These are phyloP conservation scores for Fraxinus cuspidata DNA, from an alignment of 257 asterid species.

Conservation along the genomic window DNA sequence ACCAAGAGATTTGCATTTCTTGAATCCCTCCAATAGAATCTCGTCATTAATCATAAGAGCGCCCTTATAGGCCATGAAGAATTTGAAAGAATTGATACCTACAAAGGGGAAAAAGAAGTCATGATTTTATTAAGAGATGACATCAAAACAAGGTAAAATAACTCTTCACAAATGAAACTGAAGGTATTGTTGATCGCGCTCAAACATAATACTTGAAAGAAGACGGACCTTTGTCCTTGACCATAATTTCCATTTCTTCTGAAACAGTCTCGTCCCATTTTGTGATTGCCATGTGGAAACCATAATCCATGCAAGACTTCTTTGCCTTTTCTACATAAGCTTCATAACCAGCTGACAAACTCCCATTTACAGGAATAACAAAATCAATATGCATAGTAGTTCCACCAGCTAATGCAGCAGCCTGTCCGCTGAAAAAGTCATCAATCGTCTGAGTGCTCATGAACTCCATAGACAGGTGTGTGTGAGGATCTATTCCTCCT, in stretches of 20 bases:
- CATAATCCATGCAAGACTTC: constrained; percentile 94
- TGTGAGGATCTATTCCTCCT: constrained; percentile 99
- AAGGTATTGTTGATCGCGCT: neutral
- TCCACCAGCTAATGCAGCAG: constrained; percentile 99
- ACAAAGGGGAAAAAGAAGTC: constrained; percentile 22
- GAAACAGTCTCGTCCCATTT: constrained; percentile 92
- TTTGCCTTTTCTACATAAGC: constrained; percentile 74
- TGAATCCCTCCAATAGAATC: constrained; percentile 83
- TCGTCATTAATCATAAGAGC: constrained; percentile 88
- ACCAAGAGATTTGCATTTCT: constrained; percentile 94
- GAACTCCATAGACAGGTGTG: constrained; percentile 96
- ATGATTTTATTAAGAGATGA: constrained; percentile 14
- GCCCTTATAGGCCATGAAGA: constrained; percentile 94
- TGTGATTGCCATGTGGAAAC: constrained; percentile 97
- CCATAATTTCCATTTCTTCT: constrained; percentile 91
- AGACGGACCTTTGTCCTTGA: constrained; percentile 70
- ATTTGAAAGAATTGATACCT: constrained; percentile 95
- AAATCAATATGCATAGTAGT: constrained; percentile 97
- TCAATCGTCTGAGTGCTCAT: constrained; percentile 89
- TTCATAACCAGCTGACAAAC: constrained; percentile 76
- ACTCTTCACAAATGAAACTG: neutral
- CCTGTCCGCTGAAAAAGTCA: constrained; percentile 90
- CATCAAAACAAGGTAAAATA: constrained; percentile 4
- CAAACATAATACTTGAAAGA: neutral
- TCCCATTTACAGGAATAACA: constrained; percentile 88